Percentiles rank a stretch among this genome's conserved stretches.
These are phyloP conservation scores for Ustilago shanxiensis DNA, from an alignment of 1,284 basidiomycete species.

Conservation along the genomic window DNA sequence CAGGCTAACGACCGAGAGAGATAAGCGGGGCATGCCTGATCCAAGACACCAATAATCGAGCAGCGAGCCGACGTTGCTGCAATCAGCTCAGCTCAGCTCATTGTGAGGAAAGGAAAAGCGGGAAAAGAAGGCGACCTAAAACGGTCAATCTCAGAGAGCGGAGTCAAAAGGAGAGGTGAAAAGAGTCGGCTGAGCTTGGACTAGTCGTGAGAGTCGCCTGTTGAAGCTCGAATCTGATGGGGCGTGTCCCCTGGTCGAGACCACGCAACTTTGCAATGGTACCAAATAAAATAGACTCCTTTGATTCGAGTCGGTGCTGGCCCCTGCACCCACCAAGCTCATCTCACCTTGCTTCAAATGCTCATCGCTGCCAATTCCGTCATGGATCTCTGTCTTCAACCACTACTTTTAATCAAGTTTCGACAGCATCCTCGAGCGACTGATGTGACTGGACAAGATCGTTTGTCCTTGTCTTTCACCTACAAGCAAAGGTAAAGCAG, in stretches of 20 bases:
- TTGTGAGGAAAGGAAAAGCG: neutral
- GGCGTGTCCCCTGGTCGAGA: neutral
- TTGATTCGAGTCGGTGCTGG: neutral
- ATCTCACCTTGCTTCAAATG: neutral
- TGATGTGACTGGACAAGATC: neutral
- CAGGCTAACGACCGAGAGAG: neutral
- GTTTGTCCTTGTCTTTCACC: neutral
- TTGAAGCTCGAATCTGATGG: neutral
- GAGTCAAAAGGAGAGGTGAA: too few relatives aligned
- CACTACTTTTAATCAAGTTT: too few relatives aligned
- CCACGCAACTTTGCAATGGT: slow-evolving; percentile 1
- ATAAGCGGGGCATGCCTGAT: slow-evolving; percentile 3
- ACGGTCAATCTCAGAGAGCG: neutral
- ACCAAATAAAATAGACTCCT: slow-evolving; percentile 4
- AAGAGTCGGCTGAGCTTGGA: neutral
- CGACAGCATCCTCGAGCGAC: too few relatives aligned
- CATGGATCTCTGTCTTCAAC: neutral
- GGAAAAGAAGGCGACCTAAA: neutral
- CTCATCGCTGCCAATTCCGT: neutral
- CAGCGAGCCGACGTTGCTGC: neutral
- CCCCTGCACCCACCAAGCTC: neutral
- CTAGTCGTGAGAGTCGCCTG: slow-evolving; percentile 2
- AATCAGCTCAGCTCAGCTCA: too few relatives aligned
- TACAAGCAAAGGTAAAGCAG: neutral
- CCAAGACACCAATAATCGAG: neutral